Base-by-base conservation (phyloP, 2,329 filamentous ascomycete species). In the Onygenales sp. region DNA sequence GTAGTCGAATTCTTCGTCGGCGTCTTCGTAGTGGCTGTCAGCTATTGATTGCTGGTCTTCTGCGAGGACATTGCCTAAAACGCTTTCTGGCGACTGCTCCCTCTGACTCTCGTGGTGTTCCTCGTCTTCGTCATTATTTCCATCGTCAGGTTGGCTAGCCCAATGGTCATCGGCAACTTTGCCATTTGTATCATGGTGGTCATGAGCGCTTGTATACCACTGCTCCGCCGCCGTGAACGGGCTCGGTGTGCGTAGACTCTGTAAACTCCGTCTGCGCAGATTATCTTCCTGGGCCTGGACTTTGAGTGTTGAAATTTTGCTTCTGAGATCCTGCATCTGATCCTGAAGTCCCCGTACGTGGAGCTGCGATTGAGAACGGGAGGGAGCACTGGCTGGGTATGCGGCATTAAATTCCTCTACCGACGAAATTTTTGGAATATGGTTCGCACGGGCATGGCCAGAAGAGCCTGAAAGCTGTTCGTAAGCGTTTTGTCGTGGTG, bases 251-350 rank as follows among this genome's bases (percentile, higher is more conserved):
- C 87, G 81, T 55, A 92, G 70, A 63, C 81, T 90, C 60, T 89
- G 85, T 51, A 91, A 69, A 66, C 88, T 95, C 53, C 84, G 81
- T 50, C 90, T 80, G 63, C 87, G 84, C 62, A 94, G 69, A 60
- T 81, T 89, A 61, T 95, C 90, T 54, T 86, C 87, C 17, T 86
- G 81, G 0, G 88, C 86, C 61, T 89, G 85, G 57, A 90, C 83
- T 61, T 87, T 86, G 43, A 95, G 70, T 13, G 77, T 86, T 1
- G 89, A 91, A 38, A 95, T 90, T 63, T 89, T 89, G 55, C 87
- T 88, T 64, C 90, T 91, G 46, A 95, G 76, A 51, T 87, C 89
- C 53, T 86, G 84, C 80, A 95, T 88, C 66, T 95, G 89, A 59
- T 89, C 85, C 56, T 89, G 88, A 43, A 95, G 75, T 63, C 83